Evolutionary conservation across 495 filamentous ascomycete genomes (phyloP), one percentile per base, ranked within the genome.

Genomic region (Talaromyces trachyspermus): DNA sequence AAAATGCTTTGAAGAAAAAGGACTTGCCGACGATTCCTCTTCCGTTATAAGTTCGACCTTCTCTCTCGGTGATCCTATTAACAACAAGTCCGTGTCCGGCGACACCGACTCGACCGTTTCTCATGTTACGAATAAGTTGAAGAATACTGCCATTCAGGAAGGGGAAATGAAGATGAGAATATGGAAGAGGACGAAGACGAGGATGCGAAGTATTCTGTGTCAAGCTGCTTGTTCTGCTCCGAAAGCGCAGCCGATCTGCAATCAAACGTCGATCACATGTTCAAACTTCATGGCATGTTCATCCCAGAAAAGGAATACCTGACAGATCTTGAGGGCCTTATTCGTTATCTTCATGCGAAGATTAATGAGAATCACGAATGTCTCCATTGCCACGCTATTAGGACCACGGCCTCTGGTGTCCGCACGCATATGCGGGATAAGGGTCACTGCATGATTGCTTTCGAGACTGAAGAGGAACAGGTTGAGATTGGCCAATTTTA

Each of bases 381-480:
- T 62, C 65, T 97, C 23, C 87, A 82, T 58, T 99, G 92, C 61
- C 81, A 84, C 54, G 87, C 87, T 54, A 59, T 80, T 22, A 84
- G 87, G 59, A 79, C 80, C 49, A 88, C 80, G 19, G 69, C 81
- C 1, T 76, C 78, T 46, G 89, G 86, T 11, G 76, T 88, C 29
- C 88, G 92, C 51, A 94, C 88, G 0, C 92, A 99, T 62, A 99
- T 99, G 92, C 83, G 84, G 26, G 92, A 99, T 63, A 90, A 89
- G 65, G 81, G 86, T 7, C 92, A 99, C 64, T 96, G 89, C 71
- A 95, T 87, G 78, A 90, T 99, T 51, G 89, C 87, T 1, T 99
- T 94, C 62, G 83, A 85, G 36, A 81, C 79, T 0, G 87, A 95
- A 58, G 85, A 85, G 26, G 89, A 99, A 58, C 88, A 95, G 66